Base-by-base conservation (phyloP, 495 filamentous ascomycete species). In the Podospora anserina region DNA sequence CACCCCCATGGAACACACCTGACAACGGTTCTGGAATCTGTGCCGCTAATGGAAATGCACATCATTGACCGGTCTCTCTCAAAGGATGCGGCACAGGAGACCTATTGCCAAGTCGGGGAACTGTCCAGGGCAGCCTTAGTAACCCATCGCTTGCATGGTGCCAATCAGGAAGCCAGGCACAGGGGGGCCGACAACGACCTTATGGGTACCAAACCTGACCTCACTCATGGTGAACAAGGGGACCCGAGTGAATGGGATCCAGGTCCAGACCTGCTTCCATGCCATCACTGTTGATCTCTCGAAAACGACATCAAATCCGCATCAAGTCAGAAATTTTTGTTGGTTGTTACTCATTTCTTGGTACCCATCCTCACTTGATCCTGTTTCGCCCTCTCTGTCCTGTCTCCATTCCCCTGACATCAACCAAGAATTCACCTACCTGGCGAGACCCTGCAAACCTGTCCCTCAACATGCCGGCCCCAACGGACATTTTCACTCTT, bases 11-110 rank as follows among this genome's bases (percentile, higher is more conserved):
- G 7, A 5, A 61, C 26, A 7, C 2, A 18, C 4, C 16, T 5
- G 59, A 32, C 23, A 18, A 16, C 23, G 19, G 23, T 32, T 61
- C 59, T n/a, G 11, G 27, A 61, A 61, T 5, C 59, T n/a, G 59
- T 61, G 59, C 59, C 59, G 59, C 59, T 61, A 27, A 26, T 58
- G 7, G 16, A 32, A 11, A 32, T 61, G 59, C 59, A 61, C 27
- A 16, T 18, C 4, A 5, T 32, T 61, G 20, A 28, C 59, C 59
- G 56, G 56, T 61, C 32, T 19, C 27, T 20, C 1, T 16, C 16
- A 27, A 11, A 20, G 16, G 59, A 61, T 61, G 59, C 16, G 59
- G 59, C 23, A 15, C 20, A 61, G 59, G 11, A 9, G 59, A 2
- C 27, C 5, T 27, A 26, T 61, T 28, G 59, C 28, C 20, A 61